Conservation (phyloP, 2,329 filamentous ascomycete species). For the Penicillium brevicompactum region DNA sequence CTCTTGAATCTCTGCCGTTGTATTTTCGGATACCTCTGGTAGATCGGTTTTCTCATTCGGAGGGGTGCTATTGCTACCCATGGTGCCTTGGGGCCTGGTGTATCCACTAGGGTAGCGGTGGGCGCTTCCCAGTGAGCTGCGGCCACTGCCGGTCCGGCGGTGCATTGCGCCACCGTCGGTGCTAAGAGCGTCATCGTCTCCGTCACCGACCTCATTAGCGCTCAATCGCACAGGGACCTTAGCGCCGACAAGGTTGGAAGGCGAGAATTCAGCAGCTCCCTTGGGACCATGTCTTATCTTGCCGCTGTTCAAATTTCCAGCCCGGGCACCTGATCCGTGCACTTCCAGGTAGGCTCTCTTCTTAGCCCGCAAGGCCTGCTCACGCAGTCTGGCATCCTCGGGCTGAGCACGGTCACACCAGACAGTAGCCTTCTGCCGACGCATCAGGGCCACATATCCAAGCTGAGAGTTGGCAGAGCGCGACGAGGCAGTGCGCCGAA, state of each 20-base stretch:
- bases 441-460: conserved; percentile 94
- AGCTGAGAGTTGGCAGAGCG: conserved; percentile 67
- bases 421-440: conserved; percentile 95
- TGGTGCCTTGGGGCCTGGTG: conserved; percentile 46
- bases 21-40: conserved; percentile 45
- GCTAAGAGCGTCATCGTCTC: conserved; percentile 65
- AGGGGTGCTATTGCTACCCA: conserved; percentile 57
- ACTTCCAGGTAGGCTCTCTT: conserved; percentile 84
- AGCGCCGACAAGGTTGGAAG: conserved; percentile 72
- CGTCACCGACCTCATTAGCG: conserved; percentile 92
- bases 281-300: conserved; percentile 91
- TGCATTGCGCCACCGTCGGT: conserved; percentile 45
- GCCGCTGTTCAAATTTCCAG: conserved; percentile 65
- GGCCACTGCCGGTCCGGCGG: conserved; percentile 59
- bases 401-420: conserved; percentile 96
- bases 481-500: conserved; percentile 76
- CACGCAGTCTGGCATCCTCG: conserved; percentile 81
- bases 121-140: conserved; percentile 56
- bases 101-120: conserved; percentile 50
- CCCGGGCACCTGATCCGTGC: conserved; percentile 60
- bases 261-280: conserved; percentile 75
- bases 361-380: conserved; percentile 84
- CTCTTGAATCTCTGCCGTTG: conserved; percentile 31
- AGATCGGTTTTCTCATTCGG: conserved; percentile 48
- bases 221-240: conserved; percentile 89